These are phyloP conservation scores for Xylaria nigripes DNA, from an alignment of 495 filamentous ascomycete species.

Conservation along the genomic window DNA sequence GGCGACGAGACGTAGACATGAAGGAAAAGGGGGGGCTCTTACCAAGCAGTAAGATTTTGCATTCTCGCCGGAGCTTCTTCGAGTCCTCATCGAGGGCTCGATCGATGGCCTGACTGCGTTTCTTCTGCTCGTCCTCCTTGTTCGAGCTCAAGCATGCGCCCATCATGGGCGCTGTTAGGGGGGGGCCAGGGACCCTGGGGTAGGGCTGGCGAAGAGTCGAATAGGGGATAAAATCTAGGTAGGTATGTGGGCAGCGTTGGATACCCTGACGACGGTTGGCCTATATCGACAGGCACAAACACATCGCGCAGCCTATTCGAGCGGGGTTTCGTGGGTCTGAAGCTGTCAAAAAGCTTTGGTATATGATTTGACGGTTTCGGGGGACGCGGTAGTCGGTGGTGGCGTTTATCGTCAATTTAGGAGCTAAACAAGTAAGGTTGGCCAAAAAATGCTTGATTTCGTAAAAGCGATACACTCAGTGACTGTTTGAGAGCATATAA, in stretches of 20 bases:
- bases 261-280: background rate
- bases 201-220: background rate
- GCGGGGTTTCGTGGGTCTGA: background rate
- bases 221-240: background rate
- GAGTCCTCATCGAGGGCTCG: slow-evolving; percentile 88
- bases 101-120: slow-evolving; percentile 89
- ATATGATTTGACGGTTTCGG: background rate
- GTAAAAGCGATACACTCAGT: background rate
- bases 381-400: background rate
- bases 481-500: background rate
- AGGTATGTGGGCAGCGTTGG: background rate
- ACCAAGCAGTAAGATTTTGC: slow-evolving; percentile 96
- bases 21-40: slow-evolving; percentile 25
- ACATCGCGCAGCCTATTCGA: background rate
- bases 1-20: background rate
- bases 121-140: slow-evolving; percentile 81
- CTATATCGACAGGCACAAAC: background rate
- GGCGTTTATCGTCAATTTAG: slow-evolving; percentile 5
- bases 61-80: slow-evolving; percentile 82
- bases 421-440: background rate
- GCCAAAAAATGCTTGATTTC: background rate
- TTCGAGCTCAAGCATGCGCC: slow-evolving; percentile 81
- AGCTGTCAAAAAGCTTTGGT: background rate
- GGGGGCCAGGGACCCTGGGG: slow-evolving; percentile 3
- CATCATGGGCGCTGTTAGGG: slow-evolving; percentile 49